Percentiles rank a stretch among this genome's conserved stretches.
phyloP scores from a whole-genome alignment of 306 rosid species.

The Senna siamea region DNA sequence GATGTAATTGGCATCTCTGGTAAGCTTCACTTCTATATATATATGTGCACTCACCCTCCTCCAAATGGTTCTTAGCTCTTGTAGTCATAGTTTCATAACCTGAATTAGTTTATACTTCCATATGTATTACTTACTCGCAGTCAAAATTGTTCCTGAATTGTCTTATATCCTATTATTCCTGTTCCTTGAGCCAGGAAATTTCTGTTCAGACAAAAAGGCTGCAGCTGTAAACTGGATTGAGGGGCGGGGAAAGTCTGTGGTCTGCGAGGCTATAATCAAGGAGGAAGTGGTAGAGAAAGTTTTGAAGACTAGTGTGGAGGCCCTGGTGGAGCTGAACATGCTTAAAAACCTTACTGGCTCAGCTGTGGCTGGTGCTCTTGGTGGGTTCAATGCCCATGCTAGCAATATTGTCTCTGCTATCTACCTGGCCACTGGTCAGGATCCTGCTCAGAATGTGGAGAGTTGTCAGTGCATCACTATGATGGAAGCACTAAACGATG shows the following conservation, averaged over 20 bases:
- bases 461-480: conserved; percentile 78
- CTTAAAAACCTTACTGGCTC: conserved; percentile 76
- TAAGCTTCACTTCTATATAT: conserved; percentile 27
- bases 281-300: conserved; percentile 71
- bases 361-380: conserved; percentile 73
- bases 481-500: conserved; percentile 72
- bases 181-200: conserved; percentile 53
- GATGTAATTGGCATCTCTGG: conserved; percentile 81
- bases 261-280: conserved; percentile 66
- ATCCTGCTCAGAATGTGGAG: conserved; percentile 85
- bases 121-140: not conserved
- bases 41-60: not conserved
- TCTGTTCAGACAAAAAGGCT: conserved; percentile 77
- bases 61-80: conserved; percentile 13
- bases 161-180: not conserved
- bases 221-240: conserved; percentile 80
- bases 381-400: conserved; percentile 84
- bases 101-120: not conserved
- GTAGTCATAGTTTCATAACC: not conserved
- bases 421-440: conserved; percentile 80
- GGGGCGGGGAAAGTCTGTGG: conserved; percentile 77
- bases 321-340: conserved; percentile 69
- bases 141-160: conserved; percentile 25
- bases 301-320: conserved; percentile 63
- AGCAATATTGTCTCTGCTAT: conserved; percentile 78